phyloP scores from a whole-genome alignment of 108 stramenopile genomes.

The Conticribra weissflogii region DNA sequence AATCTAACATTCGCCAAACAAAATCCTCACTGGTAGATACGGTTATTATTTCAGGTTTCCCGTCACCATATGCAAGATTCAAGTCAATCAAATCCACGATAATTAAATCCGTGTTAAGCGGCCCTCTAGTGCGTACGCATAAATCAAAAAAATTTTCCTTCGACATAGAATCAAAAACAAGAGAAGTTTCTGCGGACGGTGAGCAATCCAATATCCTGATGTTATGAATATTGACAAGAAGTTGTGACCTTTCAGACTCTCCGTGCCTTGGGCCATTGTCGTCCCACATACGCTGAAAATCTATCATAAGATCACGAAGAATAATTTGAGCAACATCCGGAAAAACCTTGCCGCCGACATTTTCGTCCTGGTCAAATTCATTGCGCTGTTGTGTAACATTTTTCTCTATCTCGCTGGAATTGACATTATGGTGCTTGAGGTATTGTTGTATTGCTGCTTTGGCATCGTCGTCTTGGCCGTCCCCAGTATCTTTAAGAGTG shows the following conservation, averaged over 20 bases:
- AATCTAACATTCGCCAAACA: slow-evolving; percentile 83
- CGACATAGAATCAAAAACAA: slow-evolving; percentile 77
- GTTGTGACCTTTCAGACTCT: slow-evolving; percentile 76
- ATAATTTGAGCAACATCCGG: slow-evolving; percentile 57
- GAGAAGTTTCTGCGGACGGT: slow-evolving; percentile 60
- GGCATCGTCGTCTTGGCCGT: slow-evolving; percentile 38
- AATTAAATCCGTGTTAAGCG: slow-evolving; percentile 70
- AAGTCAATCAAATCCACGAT: slow-evolving; percentile 81
- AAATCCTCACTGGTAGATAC: slow-evolving; percentile 86
- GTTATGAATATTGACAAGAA: slow-evolving; percentile 75
- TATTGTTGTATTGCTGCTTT: slow-evolving; percentile 43
- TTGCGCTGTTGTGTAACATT: slow-evolving; percentile 41
- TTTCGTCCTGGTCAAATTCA: slow-evolving; percentile 34
- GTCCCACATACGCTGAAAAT: slow-evolving; percentile 86
- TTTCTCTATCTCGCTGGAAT: slow-evolving; percentile 44
- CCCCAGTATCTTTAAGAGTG: slow-evolving; percentile 68
- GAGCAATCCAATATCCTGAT: slow-evolving; percentile 73
- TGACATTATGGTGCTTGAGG: slow-evolving; percentile 47
- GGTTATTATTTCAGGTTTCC: slow-evolving; percentile 63
- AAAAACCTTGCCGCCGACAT: slow-evolving; percentile 21
- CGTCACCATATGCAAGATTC: slow-evolving; percentile 73
- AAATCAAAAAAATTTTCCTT: slow-evolving; percentile 77
- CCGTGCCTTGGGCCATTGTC: slow-evolving; percentile 51
- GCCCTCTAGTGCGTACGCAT: slow-evolving; percentile 74
- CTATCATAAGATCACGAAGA: slow-evolving; percentile 76